Conservation (phyloP, 495 filamentous ascomycete genomes). For the Echria macrotheca region DNA sequence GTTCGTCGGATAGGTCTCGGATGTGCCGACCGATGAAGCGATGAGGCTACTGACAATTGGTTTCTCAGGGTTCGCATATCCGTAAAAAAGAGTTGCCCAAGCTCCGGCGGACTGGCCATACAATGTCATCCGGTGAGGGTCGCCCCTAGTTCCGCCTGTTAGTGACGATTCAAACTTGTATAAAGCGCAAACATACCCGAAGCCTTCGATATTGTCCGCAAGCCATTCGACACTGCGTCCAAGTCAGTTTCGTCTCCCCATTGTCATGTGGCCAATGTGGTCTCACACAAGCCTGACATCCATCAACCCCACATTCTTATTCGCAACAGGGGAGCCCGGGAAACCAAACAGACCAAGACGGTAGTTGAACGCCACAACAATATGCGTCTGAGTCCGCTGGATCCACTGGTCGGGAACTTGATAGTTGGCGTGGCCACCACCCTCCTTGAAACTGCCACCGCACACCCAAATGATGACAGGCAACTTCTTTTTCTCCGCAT, state of each 20-base stretch:
- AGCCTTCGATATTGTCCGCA: neutral
- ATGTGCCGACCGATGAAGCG: slow-evolving; percentile 45
- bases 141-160: slow-evolving; percentile 14
- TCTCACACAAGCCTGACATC: slow-evolving; percentile 42
- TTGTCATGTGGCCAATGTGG: neutral
- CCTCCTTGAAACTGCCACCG: slow-evolving; percentile 18
- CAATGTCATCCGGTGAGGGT: slow-evolving; percentile 40
- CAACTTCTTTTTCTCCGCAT: slow-evolving; percentile 2
- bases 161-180: neutral
- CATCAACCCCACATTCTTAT: slow-evolving; percentile 44
- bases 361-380: slow-evolving; percentile 61
- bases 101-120: slow-evolving; percentile 46
- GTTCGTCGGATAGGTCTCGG: slow-evolving; percentile 17
- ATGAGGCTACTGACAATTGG: slow-evolving; percentile 43
- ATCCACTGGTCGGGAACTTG: slow-evolving; percentile 30
- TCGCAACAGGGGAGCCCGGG: slow-evolving; percentile 24
- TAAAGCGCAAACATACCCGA: neutral
- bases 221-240: neutral
- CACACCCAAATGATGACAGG: slow-evolving; percentile 27
- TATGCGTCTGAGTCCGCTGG: slow-evolving; percentile 27
- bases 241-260: neutral
- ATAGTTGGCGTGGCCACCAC: neutral
- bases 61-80: slow-evolving; percentile 37
- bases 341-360: slow-evolving; percentile 59
- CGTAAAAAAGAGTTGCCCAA: slow-evolving; percentile 40